Percentiles rank a stretch among this genome's conserved stretches.
Conservation (phyloP, 2,329 filamentous ascomycete genomes). For the Apiospora pterosperma region DNA sequence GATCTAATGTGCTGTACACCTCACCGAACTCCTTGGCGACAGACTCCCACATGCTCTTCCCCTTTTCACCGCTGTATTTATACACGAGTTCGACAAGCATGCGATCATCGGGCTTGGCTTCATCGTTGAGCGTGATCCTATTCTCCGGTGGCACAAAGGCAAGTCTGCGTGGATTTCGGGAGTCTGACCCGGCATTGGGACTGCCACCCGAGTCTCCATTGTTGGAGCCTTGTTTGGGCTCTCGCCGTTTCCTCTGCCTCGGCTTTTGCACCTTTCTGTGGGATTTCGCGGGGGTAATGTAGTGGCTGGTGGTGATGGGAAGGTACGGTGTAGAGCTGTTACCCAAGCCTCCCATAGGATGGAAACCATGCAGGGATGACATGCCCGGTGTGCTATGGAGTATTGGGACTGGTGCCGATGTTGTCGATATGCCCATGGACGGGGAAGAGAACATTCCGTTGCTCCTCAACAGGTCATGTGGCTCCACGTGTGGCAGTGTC, state of each 20-base stretch:
- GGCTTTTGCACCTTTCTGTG: background rate
- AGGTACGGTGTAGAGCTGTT: background rate
- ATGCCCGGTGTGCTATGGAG: background rate
- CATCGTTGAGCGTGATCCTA: background rate
- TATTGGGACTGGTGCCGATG: background rate
- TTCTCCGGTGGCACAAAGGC: background rate
- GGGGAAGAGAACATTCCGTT: background rate
- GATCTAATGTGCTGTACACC: conserved; percentile 31
- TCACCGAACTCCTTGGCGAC: conserved; percentile 44
- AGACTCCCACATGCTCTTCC: conserved; percentile 57
- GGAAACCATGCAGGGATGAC: background rate
- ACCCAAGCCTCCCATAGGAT: background rate
- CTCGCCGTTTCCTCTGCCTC: background rate
- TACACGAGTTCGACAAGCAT: conserved; percentile 31
- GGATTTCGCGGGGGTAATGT: background rate
- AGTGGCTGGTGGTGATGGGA: background rate
- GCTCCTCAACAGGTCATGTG: conserved; percentile 19
- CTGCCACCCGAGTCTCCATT: background rate
- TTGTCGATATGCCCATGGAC: background rate
- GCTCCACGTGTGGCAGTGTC: conserved; percentile 14
- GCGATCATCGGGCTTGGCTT: background rate
- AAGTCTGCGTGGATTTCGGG: background rate
- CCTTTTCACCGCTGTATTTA: conserved; percentile 42
- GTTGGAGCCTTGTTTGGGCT: background rate
- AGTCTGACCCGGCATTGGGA: background rate